Percentiles rank a stretch among this genome's conserved stretches.
Evolutionary conservation across 2,329 filamentous ascomycete species (phyloP).

Genomic region (Corynespora cassiicola): DNA sequence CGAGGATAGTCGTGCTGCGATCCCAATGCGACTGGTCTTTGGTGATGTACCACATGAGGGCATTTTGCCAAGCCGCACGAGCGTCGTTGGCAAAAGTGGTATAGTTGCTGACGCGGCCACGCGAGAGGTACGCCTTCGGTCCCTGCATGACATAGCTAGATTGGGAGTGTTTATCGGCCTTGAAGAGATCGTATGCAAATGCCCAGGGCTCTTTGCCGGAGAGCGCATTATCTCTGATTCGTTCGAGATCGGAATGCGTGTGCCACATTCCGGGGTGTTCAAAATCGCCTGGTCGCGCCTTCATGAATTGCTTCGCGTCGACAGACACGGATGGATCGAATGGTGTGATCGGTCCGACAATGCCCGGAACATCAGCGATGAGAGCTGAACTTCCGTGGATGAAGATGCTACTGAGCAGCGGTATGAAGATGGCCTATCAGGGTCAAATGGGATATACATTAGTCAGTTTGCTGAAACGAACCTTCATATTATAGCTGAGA

Average conservation of each 20-base stretch:
- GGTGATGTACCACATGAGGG: conserved; percentile 54
- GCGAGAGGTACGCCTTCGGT: conserved; percentile 38
- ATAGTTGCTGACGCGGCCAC: conserved; percentile 46
- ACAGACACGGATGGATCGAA: no score
- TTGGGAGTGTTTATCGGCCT: conserved; percentile 8
- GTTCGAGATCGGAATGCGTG: conserved; percentile 27
- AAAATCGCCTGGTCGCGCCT: conserved; percentile 10
- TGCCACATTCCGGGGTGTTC: conserved; percentile 32
- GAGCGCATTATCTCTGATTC: conserved; percentile 18
- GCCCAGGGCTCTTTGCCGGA: conserved; percentile 25
- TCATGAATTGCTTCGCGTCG: no score
- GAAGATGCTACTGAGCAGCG: no score
- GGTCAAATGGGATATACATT: no score
- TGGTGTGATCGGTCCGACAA: no score
- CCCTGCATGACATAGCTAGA: conserved; percentile 36
- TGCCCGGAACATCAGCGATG: no score
- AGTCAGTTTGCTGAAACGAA: no score
- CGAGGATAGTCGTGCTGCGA: conserved; percentile 42
- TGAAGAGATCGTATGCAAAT: conserved; percentile 6
- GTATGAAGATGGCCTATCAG: no score
- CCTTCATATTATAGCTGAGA: no score
- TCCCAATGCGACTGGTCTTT: conserved; percentile 44
- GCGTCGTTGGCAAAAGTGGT: conserved; percentile 44
- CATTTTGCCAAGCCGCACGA: conserved; percentile 50
- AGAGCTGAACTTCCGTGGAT: no score